phyloP scores from a whole-genome alignment of 768 basidiomycete species.

The Rhizopogon vesiculosus region DNA sequence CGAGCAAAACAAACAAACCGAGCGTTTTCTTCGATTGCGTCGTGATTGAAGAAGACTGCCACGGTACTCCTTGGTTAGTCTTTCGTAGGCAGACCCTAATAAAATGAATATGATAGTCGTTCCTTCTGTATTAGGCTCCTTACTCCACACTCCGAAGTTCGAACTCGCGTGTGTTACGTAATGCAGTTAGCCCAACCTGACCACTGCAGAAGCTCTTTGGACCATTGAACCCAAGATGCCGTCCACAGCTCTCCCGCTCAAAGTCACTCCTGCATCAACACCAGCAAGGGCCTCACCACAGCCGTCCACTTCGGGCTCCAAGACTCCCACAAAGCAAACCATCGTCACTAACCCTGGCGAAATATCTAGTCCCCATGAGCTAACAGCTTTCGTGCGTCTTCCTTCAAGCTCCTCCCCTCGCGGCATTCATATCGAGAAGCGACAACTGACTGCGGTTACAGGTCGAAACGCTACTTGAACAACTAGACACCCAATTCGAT shows the following conservation, averaged over 20 bases:
- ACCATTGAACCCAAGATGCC: conserved; percentile 18
- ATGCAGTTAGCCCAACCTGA: neutral
- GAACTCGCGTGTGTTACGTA: neutral
- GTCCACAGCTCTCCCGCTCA: conserved; percentile 63
- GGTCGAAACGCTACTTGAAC: conserved; percentile 87
- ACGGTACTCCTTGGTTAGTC: too few species aligned
- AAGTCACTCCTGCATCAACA: conserved; percentile 51
- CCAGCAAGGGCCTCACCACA: conserved; percentile 36
- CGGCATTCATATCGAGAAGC: neutral
- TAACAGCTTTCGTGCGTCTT: conserved; percentile 84
- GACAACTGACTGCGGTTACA: conserved; percentile 21
- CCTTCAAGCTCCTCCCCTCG: neutral
- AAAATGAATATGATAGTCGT: too few species aligned
- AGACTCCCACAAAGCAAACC: conserved; percentile 46
- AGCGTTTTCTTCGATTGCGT: too few species aligned
- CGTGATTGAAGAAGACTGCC: too few species aligned
- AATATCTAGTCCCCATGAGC: conserved; percentile 89
- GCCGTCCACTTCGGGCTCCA: conserved; percentile 14
- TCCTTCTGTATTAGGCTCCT: too few species aligned
- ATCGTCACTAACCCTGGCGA: conserved; percentile 42
- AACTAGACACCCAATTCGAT: conserved; percentile 88
- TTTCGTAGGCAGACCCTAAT: too few species aligned
- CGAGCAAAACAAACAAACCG: too few species aligned
- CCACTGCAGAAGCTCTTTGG: neutral
- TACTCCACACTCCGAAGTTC: too few species aligned